Percentiles rank a stretch among this genome's conserved stretches.
Conservation (phyloP, 345 rosid genomes). For the Trapa bicornis region DNA sequence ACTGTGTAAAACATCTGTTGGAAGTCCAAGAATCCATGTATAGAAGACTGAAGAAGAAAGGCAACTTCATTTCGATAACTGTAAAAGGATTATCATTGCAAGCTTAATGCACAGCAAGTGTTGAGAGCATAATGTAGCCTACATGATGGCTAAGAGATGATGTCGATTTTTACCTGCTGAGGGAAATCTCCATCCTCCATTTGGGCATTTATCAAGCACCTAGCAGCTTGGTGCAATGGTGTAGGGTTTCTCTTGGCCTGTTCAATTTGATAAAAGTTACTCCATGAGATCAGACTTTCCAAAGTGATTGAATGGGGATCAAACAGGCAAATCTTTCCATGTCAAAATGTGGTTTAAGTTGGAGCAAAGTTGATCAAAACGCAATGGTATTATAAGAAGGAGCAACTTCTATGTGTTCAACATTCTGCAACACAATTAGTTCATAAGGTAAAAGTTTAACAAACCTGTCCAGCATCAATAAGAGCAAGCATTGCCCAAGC, state of each 20-base stretch:
- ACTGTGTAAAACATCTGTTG: not conserved
- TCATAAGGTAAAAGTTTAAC: not conserved
- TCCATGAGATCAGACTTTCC: not conserved
- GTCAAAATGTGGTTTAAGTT: not conserved
- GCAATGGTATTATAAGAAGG: too few relatives aligned
- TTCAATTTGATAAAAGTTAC: not conserved
- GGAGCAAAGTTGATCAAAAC: too few relatives aligned
- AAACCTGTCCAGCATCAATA: slow-evolving; percentile 40
- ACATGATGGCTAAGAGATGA: not conserved
- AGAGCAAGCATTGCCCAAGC: slow-evolving; percentile 44
- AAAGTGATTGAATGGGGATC: not conserved
- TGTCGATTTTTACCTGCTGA: slow-evolving; percentile 12
- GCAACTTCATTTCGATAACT: not conserved
- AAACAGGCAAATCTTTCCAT: not conserved
- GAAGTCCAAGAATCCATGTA: not conserved
- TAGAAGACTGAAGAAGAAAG: not conserved
- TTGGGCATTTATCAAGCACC: slow-evolving; percentile 14
- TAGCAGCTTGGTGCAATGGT: slow-evolving; percentile 17
- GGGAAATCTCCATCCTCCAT: slow-evolving; percentile 22
- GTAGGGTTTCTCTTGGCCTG: slow-evolving; percentile 13
- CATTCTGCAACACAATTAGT: not conserved
- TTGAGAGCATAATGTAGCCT: not conserved
- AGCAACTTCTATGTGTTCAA: not conserved
- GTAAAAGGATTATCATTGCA: not conserved
- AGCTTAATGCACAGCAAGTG: not conserved